These are phyloP conservation scores for Capronia coronata DNA, from an alignment of 2,329 filamentous ascomycete genomes.

Conservation along the genomic window DNA sequence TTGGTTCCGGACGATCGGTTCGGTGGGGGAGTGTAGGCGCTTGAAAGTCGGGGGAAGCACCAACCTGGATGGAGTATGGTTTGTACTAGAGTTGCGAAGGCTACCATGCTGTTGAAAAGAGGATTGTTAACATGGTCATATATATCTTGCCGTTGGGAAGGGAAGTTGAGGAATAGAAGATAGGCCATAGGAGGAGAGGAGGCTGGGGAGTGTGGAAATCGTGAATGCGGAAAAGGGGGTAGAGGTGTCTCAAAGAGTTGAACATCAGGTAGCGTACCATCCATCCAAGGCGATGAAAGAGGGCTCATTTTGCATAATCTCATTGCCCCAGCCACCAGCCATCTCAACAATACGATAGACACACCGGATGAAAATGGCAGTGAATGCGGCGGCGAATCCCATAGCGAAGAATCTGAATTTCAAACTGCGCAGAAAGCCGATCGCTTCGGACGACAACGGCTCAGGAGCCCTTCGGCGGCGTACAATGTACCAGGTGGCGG, in stretches of 20 bases:
- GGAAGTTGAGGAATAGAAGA: too few species aligned
- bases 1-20: not conserved
- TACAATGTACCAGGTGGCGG: conserved; percentile 14
- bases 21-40: conserved; percentile 5
- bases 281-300: conserved; percentile 49
- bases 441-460: conserved; percentile 13
- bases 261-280: conserved; percentile 3
- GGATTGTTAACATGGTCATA: too few species aligned
- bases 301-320: conserved; percentile 44
- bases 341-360: conserved; percentile 47
- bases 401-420: conserved; percentile 21
- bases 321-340: conserved; percentile 42
- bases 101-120: conserved; percentile 17
- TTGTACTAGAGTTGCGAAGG: conserved; percentile 18
- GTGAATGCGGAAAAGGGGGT: too few species aligned
- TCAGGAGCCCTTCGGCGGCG: conserved; percentile 21
- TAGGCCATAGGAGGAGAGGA: too few species aligned
- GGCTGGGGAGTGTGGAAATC: not conserved
- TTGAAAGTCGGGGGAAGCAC: conserved; percentile 23
- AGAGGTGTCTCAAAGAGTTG: too few species aligned
- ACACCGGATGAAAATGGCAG: conserved; percentile 43
- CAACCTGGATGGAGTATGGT: conserved; percentile 24
- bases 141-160: too few species aligned
- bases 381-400: conserved; percentile 31
- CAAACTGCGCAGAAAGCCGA: not conserved